Base-by-base conservation (phyloP, 257 asterid genomes). In the Rhazya stricta region DNA sequence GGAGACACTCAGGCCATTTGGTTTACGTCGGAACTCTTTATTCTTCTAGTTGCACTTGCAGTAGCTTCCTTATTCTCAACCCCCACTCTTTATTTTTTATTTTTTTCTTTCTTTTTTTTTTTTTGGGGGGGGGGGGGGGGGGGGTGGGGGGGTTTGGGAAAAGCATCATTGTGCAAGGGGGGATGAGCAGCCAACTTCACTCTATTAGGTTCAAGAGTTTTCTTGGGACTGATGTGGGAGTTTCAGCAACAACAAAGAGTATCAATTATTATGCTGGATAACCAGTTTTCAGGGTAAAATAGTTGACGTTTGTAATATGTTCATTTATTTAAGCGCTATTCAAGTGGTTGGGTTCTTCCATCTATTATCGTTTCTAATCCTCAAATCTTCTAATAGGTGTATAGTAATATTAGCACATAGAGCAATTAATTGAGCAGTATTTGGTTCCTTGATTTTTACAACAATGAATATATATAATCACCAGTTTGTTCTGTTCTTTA, bases 401-500 rank as follows among this genome's bases (percentile, higher is more conserved):
- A 21, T 27, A 18, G 39, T 21, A 43, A 4, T 56, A n/a, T n/a
- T n/a, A n/a, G 10, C 27, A 5, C 1, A 53, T 13, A 36, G 67
- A 27, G 37, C 65, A 58, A 30, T 15, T 61, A 18, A 15, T 29
- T 61, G 9, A 13, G 42, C 16, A 23, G 73, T 29, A 1, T 12
- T 8, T 43, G 9, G 32, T 82, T 69, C 46, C 67, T 51, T 7
- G 30, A 63, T 42, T 70, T 56, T 27, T 30, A 41, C 27, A 6
- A 53, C 2, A 18, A 16, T 41, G 12, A 36, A 7, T 10, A 41
- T 11, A 3, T 32, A 3, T 58, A 67, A 57, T 50, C 46, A 50
- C 74, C 46, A 0, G 12, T 72, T 71, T 13, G 16, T 83, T 23
- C 65, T 74, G 74, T 67, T 73, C 39, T 74, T 71, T 72, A 54